These are phyloP conservation scores for Acacia acuminata DNA, from an alignment of 306 rosid genomes.

Conservation along the genomic window DNA sequence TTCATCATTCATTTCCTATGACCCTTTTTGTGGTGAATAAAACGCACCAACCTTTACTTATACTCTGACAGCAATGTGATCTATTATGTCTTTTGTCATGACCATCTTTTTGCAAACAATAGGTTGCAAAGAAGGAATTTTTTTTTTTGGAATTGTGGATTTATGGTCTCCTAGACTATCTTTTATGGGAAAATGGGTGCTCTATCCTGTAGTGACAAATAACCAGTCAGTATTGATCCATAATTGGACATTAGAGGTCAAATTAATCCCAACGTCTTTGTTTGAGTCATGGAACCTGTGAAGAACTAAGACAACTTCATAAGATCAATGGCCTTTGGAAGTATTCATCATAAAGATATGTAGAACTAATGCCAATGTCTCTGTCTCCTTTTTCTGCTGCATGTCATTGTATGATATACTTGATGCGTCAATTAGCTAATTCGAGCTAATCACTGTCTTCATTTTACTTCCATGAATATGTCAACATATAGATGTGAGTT, in stretches of 20 bases:
- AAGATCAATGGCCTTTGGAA: background rate
- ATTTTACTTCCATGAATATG: background rate
- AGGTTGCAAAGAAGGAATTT: background rate
- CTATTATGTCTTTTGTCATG: slow-evolving; percentile 9
- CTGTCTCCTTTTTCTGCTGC: background rate
- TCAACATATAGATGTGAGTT: slow-evolving; percentile 17
- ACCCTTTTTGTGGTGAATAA: slow-evolving; percentile 70
- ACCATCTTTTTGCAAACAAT: background rate
- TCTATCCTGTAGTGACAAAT: slow-evolving; percentile 1
- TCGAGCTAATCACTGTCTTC: background rate
- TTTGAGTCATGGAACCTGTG: background rate
- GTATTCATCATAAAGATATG: background rate
- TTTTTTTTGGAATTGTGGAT: background rate
- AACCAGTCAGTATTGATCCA: background rate
- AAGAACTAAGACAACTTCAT: background rate
- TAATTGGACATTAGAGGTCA: background rate
- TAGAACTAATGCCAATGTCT: background rate
- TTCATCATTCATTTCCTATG: slow-evolving; percentile 88
- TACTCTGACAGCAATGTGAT: background rate
- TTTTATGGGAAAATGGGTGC: background rate
- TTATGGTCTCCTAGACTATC: slow-evolving; percentile 12
- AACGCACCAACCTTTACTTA: too few relatives aligned
- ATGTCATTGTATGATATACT: background rate
- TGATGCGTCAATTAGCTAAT: slow-evolving; percentile 17
- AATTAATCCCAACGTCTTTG: background rate